Percentiles rank a stretch among this genome's conserved stretches.
phyloP scores from a whole-genome alignment of 2,329 filamentous ascomycete genomes.

The Claviceps sorghi region DNA sequence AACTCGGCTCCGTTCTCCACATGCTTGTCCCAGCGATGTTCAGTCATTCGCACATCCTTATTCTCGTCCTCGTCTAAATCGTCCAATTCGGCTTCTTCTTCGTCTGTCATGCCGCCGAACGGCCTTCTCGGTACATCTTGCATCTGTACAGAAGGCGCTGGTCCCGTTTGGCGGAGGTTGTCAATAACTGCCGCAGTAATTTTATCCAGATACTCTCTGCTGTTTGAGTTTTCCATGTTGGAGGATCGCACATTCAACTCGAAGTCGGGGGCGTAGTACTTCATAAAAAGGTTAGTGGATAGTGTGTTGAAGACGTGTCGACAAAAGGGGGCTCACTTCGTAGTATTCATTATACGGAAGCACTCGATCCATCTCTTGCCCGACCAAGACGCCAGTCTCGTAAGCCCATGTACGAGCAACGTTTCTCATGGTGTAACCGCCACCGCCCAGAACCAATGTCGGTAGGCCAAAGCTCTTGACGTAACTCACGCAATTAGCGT shows the following conservation, averaged over 20 bases:
- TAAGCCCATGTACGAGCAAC: conserved; percentile 95
- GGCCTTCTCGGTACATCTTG: conserved; percentile 55
- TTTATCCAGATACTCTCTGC: conserved; percentile 64
- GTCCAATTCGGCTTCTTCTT: conserved; percentile 50
- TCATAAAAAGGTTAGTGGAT: conserved; percentile 13
- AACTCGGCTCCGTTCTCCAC: conserved; percentile 66
- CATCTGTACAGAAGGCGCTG: conserved; percentile 83
- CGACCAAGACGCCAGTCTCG: conserved; percentile 82
- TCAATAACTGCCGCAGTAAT: conserved; percentile 72
- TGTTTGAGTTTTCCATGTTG: conserved; percentile 85
- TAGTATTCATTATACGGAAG: conserved; percentile 97
- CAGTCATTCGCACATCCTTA: conserved; percentile 67
- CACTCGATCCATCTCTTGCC: conserved; percentile 64
- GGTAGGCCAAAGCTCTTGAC: conserved; percentile 77
- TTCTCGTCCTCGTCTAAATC: conserved; percentile 74
- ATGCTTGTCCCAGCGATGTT: conserved; percentile 69
- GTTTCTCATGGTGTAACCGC: conserved; percentile 94
- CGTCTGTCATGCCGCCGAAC: conserved; percentile 47
- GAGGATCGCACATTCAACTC: conserved; percentile 78
- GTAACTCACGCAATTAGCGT: conserved; percentile 85
- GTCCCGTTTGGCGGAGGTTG: conserved; percentile 73
- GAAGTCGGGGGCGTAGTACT: conserved; percentile 87
- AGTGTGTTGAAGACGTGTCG: too few relatives aligned
- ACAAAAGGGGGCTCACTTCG: conserved; percentile 32
- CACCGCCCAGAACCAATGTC: conserved; percentile 83